Evolutionary conservation across 192 early-diverging fungal species (phyloP), one percentile per base, ranked within the genome.

Genomic region (Nowakowskiella sp.): DNA sequence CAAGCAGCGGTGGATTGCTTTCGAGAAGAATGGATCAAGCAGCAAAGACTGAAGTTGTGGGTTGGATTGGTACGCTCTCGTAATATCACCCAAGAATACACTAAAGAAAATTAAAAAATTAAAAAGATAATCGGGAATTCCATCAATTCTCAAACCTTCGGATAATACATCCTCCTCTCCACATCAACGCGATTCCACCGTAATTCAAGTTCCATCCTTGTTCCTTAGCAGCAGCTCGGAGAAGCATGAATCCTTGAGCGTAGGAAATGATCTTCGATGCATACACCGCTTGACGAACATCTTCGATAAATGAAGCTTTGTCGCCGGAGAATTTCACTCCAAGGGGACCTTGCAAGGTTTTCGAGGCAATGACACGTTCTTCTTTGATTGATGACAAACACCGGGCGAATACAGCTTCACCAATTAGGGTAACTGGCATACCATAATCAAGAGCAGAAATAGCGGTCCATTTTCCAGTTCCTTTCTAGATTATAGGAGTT

Each of bases 161-260:
- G 70, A 98, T 98, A 58, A 98, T 98, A 80, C 94, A 98, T 39
- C 94, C 94, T 51, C 94, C 94, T 52, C 91, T 84, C 94, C 94
- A 98, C 94, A 98, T 98, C 26, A 98, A 74, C 45, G 94, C 92
- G 73, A 98, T 98, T 47, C 90, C 90, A 31, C 90, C 92, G 66
- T 90, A 87, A 85, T 95, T 95, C 61, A 98, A 77, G 72, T 95
- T 82, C 94, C 94, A 98, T 47, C 74, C 74, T 69, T 85, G 81
- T 65, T 85, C 85, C 74, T 88, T 82, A 66, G 90, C 90, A 43
- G 90, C 92, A 78, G 92, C 89, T 46, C 94, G 87, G 75, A 98
- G 83, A 55, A 94, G 80, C 92, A 98, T 98, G 77, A 94, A 98
- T 47, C 94, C 94, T 78, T 98, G 94, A 32, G 94, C 92, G 65